Evolutionary conservation across 495 filamentous ascomycete genomes (phyloP).

Genomic region (Tetracladium setigerum): DNA sequence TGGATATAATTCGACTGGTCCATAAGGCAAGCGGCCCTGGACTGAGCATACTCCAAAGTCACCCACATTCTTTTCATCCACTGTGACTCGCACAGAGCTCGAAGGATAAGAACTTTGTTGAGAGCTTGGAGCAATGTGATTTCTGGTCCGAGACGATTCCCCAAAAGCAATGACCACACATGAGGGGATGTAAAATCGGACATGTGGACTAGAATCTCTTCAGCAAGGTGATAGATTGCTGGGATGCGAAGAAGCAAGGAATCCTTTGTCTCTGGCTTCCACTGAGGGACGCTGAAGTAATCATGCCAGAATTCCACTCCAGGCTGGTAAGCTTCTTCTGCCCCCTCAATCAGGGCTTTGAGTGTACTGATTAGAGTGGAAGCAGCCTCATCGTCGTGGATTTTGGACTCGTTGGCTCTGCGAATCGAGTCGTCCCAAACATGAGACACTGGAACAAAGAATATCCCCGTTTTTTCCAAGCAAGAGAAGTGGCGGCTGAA

Average conservation of each 20-base stretch:
- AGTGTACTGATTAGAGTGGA: neutral
- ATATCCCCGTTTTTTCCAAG: neutral
- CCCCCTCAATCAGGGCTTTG: neutral
- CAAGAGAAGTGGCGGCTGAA: neutral
- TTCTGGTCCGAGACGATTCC: neutral
- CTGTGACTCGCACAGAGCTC: neutral
- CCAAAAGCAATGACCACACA: neutral
- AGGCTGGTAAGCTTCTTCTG: neutral
- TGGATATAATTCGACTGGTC: neutral
- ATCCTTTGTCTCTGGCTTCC: neutral
- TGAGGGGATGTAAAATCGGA: neutral
- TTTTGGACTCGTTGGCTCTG: neutral
- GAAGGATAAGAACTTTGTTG: neutral
- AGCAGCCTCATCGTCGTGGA: neutral
- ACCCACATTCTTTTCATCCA: slow-evolving; percentile 1
- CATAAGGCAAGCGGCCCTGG: neutral
- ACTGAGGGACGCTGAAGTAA: slow-evolving; percentile 1
- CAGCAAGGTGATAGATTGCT: neutral
- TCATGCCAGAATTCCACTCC: slow-evolving; percentile 1
- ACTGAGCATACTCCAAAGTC: neutral
- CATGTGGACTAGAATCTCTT: slow-evolving; percentile 2
- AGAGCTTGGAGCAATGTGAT: neutral
- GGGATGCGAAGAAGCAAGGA: neutral
- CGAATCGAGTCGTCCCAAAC: neutral
- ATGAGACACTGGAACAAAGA: neutral